Base-by-base conservation (phyloP, 73 alveolate genomes). In the Paramecium octaurelia region DNA sequence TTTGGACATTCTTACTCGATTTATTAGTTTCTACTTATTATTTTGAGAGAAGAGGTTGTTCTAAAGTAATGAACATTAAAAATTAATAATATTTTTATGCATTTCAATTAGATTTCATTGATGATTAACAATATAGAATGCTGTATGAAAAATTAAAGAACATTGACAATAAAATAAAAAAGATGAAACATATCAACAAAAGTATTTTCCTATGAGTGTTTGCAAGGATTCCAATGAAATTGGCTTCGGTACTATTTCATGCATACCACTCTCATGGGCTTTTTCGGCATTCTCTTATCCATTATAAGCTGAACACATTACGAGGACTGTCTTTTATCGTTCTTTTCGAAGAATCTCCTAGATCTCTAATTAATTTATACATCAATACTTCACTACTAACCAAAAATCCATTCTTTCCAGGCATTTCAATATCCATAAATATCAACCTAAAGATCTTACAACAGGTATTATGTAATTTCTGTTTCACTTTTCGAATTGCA, bases 351-450 rank as follows among this genome's bases (percentile, higher is more conserved):
- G 44, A 34, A 64, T 64, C 6, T 64, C 83, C 24, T 40, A 64
- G 46, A 64, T 64, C 83, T 64, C 83, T 64, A 64, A 64, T 11
- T 64, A 64, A 64, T 27, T 64, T 64, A 29, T 64, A 2, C 83
- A 64, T 29, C 23, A 7, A 64, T 80, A 80, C 91, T 80, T 80
- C 73, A 21, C 54, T 80, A 29, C 64, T 42, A 10, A 60, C 73
- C 8, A 29, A 24, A 46, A 80, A 80, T 23, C 91, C 91, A 80
- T 80, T 42, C 50, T 42, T 80, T 21, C 69, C 73, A 11, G 91
- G 91, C 91, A 80, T 80, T 46, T 80, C 91, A 24, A 80, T 80
- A 21, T 80, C 91, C 91, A 80, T 80, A 24, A 80, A 46, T 0
- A 80, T 80, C 23, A 80, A 29, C 20, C 54, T 80, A 80, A 36